These are phyloP conservation scores for Fusarium aywerte DNA, from an alignment of 2,329 filamentous ascomycete genomes.

Conservation along the genomic window DNA sequence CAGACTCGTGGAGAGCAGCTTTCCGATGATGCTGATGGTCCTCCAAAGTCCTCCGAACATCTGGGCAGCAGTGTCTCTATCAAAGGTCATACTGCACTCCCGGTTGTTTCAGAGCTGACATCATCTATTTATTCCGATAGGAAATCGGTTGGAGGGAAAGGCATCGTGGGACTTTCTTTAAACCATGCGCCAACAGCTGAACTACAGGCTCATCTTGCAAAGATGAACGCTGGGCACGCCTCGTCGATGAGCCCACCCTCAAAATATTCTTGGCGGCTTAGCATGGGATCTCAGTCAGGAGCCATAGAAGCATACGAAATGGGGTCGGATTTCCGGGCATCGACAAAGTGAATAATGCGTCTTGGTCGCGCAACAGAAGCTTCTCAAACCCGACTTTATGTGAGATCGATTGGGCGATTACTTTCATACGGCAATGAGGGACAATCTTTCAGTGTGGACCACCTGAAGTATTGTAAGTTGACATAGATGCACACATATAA, in stretches of 20 bases:
- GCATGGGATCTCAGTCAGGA: slow-evolving; percentile 51
- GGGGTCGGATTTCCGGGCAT: slow-evolving; percentile 8
- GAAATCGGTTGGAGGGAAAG: slow-evolving; percentile 40
- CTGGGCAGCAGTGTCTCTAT: slow-evolving; percentile 34
- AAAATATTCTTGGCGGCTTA: slow-evolving; percentile 30
- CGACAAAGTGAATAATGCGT: not conserved
- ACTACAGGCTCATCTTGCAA: slow-evolving; percentile 40
- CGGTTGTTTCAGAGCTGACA: slow-evolving; percentile 35
- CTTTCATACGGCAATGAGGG: not conserved
- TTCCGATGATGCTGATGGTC: slow-evolving; percentile 18
- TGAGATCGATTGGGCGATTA: not conserved
- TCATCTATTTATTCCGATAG: slow-evolving; percentile 42
- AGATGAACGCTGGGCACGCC: slow-evolving; percentile 27
- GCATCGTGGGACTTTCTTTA: slow-evolving; percentile 39
- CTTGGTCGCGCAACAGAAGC: too few species aligned
- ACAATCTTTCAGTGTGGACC: too few species aligned
- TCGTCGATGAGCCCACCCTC: slow-evolving; percentile 24
- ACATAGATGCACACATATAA: too few species aligned
- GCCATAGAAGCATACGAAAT: slow-evolving; percentile 51
- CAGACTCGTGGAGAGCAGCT: slow-evolving; percentile 41
- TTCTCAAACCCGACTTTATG: not conserved
- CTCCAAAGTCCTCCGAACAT: slow-evolving; percentile 47
- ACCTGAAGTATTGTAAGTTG: too few species aligned
- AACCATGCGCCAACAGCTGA: slow-evolving; percentile 44
- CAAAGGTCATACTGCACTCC: slow-evolving; percentile 14